Percentiles rank a stretch among this genome's conserved stretches.
These are phyloP conservation scores for Zelonia costaricensis DNA, from an alignment of 208 protist species.

Conservation along the genomic window DNA sequence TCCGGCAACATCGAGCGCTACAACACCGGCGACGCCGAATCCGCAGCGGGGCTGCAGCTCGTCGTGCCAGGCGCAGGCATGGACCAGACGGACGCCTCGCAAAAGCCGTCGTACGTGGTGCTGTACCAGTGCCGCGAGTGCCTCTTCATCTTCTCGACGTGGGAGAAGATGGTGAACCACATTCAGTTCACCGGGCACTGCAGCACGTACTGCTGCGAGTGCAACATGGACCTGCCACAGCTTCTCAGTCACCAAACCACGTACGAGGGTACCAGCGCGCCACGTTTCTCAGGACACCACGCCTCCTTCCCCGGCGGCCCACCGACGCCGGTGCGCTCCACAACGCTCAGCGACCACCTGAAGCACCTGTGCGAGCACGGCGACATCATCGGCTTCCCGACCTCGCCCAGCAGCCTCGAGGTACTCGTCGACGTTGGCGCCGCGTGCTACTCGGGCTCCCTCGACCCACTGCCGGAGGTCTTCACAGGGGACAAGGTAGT, in stretches of 20 bases:
- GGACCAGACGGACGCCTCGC: not conserved
- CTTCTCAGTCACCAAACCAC: slow-evolving; percentile 17
- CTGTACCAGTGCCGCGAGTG: slow-evolving; percentile 77
- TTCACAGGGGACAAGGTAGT: slow-evolving; percentile 9
- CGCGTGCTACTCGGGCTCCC: slow-evolving; percentile 12
- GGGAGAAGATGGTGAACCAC: slow-evolving; percentile 50
- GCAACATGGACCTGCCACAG: slow-evolving; percentile 19
- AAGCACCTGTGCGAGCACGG: slow-evolving; percentile 32
- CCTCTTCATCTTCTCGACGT: slow-evolving; percentile 49
- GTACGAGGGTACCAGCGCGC: slow-evolving; percentile 5
- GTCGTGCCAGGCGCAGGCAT: no score
- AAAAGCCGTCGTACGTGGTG: slow-evolving; percentile 42
- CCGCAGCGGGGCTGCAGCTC: not conserved
- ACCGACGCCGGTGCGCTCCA: slow-evolving; percentile 9
- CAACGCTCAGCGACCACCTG: slow-evolving; percentile 29
- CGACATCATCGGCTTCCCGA: slow-evolving; percentile 46
- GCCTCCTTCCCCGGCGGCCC: not conserved
- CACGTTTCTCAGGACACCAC: not conserved
- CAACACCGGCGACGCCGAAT: no score
- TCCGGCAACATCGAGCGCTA: not conserved
- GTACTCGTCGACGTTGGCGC: slow-evolving; percentile 50
- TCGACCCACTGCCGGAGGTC: slow-evolving; percentile 16
- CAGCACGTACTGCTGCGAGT: slow-evolving; percentile 41
- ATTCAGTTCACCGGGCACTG: slow-evolving; percentile 41
- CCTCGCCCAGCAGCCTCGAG: slow-evolving; percentile 50